Evolutionary conservation across 2,329 filamentous ascomycete genomes (phyloP).

Genomic region (Stemphylium beticola): DNA sequence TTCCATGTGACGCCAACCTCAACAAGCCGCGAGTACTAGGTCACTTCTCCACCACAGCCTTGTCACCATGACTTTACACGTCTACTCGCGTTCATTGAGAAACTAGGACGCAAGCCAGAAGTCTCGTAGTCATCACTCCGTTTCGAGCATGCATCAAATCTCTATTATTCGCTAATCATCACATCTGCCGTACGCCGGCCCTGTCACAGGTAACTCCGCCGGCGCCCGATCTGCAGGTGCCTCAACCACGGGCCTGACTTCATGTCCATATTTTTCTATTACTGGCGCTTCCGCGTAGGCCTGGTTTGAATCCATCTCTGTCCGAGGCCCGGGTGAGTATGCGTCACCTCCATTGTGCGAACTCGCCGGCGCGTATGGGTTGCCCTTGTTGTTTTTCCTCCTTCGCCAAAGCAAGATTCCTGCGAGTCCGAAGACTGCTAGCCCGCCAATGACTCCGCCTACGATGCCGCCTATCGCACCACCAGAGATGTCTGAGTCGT

Average conservation of each 20-base stretch:
- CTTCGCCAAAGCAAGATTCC: conserved; percentile 19
- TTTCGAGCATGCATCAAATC: too few species aligned
- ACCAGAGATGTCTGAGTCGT: conserved; percentile 7
- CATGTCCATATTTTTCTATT: conserved; percentile 2
- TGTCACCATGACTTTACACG: too few species aligned
- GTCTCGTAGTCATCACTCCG: too few species aligned
- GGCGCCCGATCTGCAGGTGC: neutral
- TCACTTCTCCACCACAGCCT: too few species aligned
- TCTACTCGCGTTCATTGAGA: too few species aligned
- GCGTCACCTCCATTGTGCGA: neutral
- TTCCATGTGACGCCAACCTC: too few species aligned
- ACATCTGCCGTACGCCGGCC: neutral
- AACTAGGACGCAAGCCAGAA: too few species aligned
- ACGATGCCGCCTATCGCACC: conserved; percentile 32
- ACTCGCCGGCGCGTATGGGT: neutral
- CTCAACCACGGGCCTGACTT: neutral
- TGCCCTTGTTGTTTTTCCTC: neutral
- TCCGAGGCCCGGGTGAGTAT: neutral
- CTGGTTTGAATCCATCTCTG: neutral
- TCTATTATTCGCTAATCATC: too few species aligned
- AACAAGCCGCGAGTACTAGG: too few species aligned
- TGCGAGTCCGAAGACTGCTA: conserved; percentile 23
- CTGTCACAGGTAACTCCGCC: neutral
- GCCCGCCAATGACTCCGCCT: conserved; percentile 24
- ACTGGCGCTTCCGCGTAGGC: neutral